Conservation (phyloP, 805 yeast species). For the Kazachstania viticola region DNA sequence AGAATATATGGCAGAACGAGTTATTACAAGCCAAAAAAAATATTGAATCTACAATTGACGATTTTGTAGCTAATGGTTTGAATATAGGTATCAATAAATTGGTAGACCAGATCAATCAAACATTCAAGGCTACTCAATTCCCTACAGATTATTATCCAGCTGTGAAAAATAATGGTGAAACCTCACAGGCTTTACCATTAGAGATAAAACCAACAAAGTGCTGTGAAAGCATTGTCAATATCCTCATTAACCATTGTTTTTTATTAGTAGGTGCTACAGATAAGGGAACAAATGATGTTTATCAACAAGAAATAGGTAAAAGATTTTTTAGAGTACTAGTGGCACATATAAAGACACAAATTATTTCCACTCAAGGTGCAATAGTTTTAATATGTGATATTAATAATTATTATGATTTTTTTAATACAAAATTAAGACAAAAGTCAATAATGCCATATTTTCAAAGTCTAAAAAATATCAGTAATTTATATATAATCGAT, state of each 20-base stretch:
- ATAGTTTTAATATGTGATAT: slow-evolving; percentile 70
- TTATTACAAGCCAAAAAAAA: slow-evolving; percentile 69
- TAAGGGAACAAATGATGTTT: slow-evolving; percentile 77
- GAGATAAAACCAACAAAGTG: slow-evolving; percentile 48
- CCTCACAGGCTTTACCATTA: neutral
- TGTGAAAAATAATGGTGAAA: slow-evolving; percentile 2
- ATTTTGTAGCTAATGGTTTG: slow-evolving; percentile 83
- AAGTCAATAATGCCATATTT: slow-evolving; percentile 65
- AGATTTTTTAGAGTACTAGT: slow-evolving; percentile 67
- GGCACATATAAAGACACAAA: slow-evolving; percentile 61
- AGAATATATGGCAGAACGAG: slow-evolving; percentile 55
- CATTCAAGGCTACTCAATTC: slow-evolving; percentile 42
- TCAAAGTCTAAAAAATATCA: slow-evolving; percentile 72
- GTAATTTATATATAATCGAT: slow-evolving; percentile 67
- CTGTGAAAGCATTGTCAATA: slow-evolving; percentile 47
- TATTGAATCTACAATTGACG: slow-evolving; percentile 74
- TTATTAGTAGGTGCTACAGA: slow-evolving; percentile 75
- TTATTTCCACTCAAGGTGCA: slow-evolving; percentile 74
- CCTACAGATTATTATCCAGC: slow-evolving; percentile 54
- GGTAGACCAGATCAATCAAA: slow-evolving; percentile 64
- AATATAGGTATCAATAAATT: slow-evolving; percentile 86
- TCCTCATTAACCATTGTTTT: slow-evolving; percentile 61
- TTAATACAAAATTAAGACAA: slow-evolving; percentile 44
- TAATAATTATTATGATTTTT: slow-evolving; percentile 66
- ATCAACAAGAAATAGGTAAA: slow-evolving; percentile 88